Conservation (phyloP, 805 yeast species). For the Ogataea salicorniae region DNA sequence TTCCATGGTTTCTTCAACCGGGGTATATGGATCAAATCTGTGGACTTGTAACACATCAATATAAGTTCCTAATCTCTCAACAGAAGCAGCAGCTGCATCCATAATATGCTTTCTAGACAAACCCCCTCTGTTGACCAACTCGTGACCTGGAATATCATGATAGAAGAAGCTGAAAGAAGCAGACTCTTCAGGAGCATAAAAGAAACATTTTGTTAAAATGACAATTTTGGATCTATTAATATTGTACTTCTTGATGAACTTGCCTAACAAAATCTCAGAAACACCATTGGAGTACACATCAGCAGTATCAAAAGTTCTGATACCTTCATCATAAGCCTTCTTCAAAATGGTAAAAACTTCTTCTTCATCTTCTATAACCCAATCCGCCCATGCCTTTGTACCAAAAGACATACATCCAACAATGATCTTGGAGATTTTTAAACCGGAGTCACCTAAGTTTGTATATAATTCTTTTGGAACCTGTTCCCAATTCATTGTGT, state of each 20-base stretch:
- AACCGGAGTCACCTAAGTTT: conserved; percentile 40
- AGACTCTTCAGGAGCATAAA: conserved; percentile 25
- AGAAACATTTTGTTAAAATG: conserved; percentile 44
- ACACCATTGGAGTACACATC: conserved; percentile 40
- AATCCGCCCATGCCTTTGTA: conserved; percentile 34
- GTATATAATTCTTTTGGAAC: conserved; percentile 13
- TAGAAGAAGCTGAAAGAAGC: conserved; percentile 39
- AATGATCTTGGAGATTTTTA: conserved; percentile 41
- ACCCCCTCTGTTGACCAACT: conserved; percentile 32
- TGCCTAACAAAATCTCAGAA: conserved; percentile 44
- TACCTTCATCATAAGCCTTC: conserved; percentile 38
- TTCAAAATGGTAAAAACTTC: conserved; percentile 37
- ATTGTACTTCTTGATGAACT: conserved; percentile 43
- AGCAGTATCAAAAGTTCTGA: conserved; percentile 47
- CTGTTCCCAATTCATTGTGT: conserved; percentile 3
- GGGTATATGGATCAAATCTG: conserved; percentile 41
- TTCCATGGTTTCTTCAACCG: conserved; percentile 48
- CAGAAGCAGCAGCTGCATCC: conserved; percentile 36
- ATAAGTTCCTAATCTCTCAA: conserved; percentile 45
- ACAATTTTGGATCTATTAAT: conserved; percentile 50
- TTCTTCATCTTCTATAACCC: conserved; percentile 45
- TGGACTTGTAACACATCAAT: conserved; percentile 52
- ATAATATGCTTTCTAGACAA: conserved; percentile 40
- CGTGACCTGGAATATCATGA: conserved; percentile 26
- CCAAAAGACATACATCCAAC: conserved; percentile 54